These are phyloP conservation scores for Penicillium concentricum DNA, from an alignment of 2,329 filamentous ascomycete species.

Conservation along the genomic window DNA sequence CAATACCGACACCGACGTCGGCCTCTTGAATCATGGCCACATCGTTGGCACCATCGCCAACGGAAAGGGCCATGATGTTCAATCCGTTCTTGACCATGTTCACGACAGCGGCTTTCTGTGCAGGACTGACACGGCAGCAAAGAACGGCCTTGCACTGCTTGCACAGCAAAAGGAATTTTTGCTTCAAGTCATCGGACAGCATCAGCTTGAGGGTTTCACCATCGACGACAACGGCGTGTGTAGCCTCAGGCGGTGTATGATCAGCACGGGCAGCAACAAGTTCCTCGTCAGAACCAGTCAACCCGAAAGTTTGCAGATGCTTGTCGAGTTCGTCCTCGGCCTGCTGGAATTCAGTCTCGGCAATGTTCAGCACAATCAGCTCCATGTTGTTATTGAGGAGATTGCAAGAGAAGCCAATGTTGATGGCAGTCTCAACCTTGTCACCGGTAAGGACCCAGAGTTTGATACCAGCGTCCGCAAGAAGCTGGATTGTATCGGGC, in stretches of 20 bases:
- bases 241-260: slow-evolving; percentile 81
- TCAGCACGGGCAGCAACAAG: slow-evolving; percentile 74
- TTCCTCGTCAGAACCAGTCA: slow-evolving; percentile 84
- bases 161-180: slow-evolving; percentile 91
- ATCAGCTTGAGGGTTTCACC: slow-evolving; percentile 90
- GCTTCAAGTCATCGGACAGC: slow-evolving; percentile 75
- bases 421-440: slow-evolving; percentile 99
- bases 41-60: slow-evolving; percentile 93
- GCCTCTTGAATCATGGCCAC: slow-evolving; percentile 98
- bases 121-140: slow-evolving; percentile 94
- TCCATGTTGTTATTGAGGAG: slow-evolving; percentile 98
- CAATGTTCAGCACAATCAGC: slow-evolving; percentile 81
- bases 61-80: slow-evolving; percentile 92
- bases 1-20: slow-evolving; percentile 94
- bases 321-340: slow-evolving; percentile 73
- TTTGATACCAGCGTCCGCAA: slow-evolving; percentile 93
- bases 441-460: slow-evolving; percentile 98
- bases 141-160: slow-evolving; percentile 96
- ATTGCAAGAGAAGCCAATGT: slow-evolving; percentile 99
- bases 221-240: slow-evolving; percentile 91
- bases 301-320: slow-evolving; percentile 68
- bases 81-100: slow-evolving; percentile 91
- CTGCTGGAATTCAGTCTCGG: slow-evolving; percentile 66
- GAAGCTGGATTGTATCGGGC: slow-evolving; percentile 87
- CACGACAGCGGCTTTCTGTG: slow-evolving; percentile 96